Conservation (phyloP, 2,329 filamentous ascomycete genomes). For the Colletotrichum ledebouriae region DNA sequence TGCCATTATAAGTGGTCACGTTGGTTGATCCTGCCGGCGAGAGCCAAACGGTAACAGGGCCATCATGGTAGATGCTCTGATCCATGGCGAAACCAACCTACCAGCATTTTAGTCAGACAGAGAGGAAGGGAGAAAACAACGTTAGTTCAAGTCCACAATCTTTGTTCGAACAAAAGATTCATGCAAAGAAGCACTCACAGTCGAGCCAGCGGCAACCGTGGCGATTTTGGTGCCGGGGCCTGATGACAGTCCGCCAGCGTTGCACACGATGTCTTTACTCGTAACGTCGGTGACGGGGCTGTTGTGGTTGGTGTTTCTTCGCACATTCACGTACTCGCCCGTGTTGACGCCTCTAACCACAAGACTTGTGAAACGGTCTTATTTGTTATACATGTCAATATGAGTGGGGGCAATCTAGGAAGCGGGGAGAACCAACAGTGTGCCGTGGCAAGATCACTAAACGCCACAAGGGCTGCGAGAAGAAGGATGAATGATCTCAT, state of each 20-base stretch:
- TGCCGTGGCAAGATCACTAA: slow-evolving; percentile 16
- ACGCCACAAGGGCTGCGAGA: slow-evolving; percentile 18
- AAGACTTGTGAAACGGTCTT: slow-evolving; percentile 40
- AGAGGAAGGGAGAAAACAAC: not conserved
- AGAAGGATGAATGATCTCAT: slow-evolving; percentile 21
- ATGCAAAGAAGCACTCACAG: slow-evolving; percentile 5
- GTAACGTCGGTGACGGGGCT: slow-evolving; percentile 62
- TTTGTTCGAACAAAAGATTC: not conserved
- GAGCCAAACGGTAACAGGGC: slow-evolving; percentile 37
- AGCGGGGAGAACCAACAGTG: slow-evolving; percentile 26
- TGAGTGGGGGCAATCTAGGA: not conserved
- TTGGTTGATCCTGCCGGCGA: slow-evolving; percentile 30
- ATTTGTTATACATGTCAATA: not conserved
- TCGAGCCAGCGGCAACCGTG: slow-evolving; percentile 38
- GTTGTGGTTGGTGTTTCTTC: slow-evolving; percentile 53
- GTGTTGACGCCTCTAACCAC: slow-evolving; percentile 35
- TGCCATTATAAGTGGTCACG: slow-evolving; percentile 37
- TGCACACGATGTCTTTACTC: slow-evolving; percentile 60
- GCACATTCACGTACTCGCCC: slow-evolving; percentile 38
- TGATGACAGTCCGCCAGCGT: slow-evolving; percentile 51
- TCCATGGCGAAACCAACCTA: slow-evolving; percentile 35
- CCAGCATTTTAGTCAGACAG: not conserved
- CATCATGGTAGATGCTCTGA: slow-evolving; percentile 39
- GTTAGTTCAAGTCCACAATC: not conserved
- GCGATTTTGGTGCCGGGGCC: slow-evolving; percentile 29